phyloP scores from a whole-genome alignment of 1,284 basidiomycete genomes.

The Ceratobasidium papillatum region DNA sequence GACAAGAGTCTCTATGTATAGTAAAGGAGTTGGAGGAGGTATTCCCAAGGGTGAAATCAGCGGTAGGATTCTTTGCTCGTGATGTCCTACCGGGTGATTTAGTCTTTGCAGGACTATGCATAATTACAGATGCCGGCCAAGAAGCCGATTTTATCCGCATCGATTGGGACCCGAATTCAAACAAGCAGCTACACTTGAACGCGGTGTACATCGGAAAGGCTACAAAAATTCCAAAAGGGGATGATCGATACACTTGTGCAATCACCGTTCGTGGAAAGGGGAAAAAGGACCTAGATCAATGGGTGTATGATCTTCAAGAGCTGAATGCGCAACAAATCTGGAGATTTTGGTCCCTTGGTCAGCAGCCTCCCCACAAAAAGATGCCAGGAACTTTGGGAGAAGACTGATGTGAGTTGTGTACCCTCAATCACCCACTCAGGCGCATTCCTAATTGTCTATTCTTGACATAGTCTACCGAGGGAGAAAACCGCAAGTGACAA shows the following conservation, averaged over 20 bases:
- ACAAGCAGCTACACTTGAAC: not conserved
- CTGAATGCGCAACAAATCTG: not conserved
- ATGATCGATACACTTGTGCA: not conserved
- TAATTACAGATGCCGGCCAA: not conserved
- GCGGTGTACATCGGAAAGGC: not conserved
- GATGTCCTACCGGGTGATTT: not conserved
- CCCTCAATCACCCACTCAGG: too few species aligned
- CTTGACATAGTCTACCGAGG: too few species aligned
- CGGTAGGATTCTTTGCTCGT: not conserved
- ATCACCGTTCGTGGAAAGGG: not conserved
- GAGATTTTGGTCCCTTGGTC: not conserved
- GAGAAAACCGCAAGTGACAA: too few species aligned
- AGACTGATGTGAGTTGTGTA: too few species aligned
- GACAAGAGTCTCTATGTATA: not conserved
- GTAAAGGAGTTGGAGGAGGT: not conserved
- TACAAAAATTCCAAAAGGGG: not conserved
- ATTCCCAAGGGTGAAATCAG: not conserved
- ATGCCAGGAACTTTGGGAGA: not conserved
- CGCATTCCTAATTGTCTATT: too few species aligned
- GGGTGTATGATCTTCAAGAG: not conserved
- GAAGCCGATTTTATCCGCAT: not conserved
- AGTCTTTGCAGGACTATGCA: not conserved
- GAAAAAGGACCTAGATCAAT: not conserved
- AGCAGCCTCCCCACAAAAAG: not conserved
- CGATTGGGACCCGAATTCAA: not conserved